phyloP scores from a whole-genome alignment of 805 yeast species.

The Candida yuanshanica region DNA sequence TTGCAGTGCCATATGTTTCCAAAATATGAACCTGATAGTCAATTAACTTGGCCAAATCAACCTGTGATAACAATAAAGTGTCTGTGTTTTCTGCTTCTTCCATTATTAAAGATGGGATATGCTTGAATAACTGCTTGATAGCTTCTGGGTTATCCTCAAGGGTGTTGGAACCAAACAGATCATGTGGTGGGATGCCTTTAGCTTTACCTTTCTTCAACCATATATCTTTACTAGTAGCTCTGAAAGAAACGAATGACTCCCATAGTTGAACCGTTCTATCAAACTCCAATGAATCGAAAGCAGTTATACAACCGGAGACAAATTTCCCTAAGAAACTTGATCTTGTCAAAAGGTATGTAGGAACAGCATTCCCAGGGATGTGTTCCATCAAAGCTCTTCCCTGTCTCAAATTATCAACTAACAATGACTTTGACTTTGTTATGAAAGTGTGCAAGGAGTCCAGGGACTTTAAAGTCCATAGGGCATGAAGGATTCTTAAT shows the following conservation, averaged over 20 bases:
- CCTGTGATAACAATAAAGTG: conserved; percentile 39
- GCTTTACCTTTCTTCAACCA: conserved; percentile 27
- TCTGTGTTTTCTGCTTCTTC: conserved; percentile 9
- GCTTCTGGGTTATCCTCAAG: conserved; percentile 19
- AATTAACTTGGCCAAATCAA: conserved; percentile 44
- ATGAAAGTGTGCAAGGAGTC: conserved; percentile 42
- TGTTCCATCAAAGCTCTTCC: conserved; percentile 24
- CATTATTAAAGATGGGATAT: conserved; percentile 2
- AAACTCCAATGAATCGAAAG: conserved; percentile 40
- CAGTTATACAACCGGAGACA: conserved; percentile 32
- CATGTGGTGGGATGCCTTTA: conserved; percentile 5
- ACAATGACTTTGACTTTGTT: conserved; percentile 24
- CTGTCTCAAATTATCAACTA: conserved; percentile 30
- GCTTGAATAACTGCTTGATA: conserved; percentile 9
- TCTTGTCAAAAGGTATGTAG: conserved; percentile 27
- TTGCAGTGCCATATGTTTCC: conserved; percentile 46
- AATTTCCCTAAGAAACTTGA: conserved; percentile 43
- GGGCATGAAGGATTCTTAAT: conserved; percentile 26
- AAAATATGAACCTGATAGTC: conserved; percentile 48
- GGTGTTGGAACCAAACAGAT: conserved; percentile 15
- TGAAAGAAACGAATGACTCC: conserved; percentile 33
- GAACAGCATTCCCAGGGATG: conserved; percentile 9
- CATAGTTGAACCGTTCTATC: conserved; percentile 40
- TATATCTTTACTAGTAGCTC: conserved; percentile 19
- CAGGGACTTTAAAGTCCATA: conserved; percentile 45